Percentiles rank a stretch among this genome's conserved stretches.
Evolutionary conservation across 176 grass and related monocot species (phyloP).

Genomic region (Hyparrhenia diplandra): DNA sequence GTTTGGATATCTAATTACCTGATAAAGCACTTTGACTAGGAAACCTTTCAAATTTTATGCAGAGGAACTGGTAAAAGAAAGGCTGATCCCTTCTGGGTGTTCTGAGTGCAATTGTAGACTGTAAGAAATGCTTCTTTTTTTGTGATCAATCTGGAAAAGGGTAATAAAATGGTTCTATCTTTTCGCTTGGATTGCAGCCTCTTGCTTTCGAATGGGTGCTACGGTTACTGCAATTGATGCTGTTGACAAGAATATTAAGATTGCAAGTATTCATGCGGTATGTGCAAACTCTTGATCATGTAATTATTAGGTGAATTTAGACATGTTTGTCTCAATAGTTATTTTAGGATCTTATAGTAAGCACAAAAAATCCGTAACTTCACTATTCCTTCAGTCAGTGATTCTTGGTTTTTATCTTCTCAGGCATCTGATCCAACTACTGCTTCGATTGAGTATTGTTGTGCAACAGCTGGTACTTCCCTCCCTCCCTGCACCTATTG

Average conservation of each 20-base stretch:
- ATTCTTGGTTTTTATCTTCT: conserved; percentile 13
- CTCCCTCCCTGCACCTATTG: not conserved
- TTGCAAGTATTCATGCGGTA: conserved; percentile 88
- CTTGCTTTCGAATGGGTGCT: conserved; percentile 91
- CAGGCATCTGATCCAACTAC: conserved; percentile 85
- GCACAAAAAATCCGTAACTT: not conserved
- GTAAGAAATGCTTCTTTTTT: not conserved
- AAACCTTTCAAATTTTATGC: too few species aligned
- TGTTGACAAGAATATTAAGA: conserved; percentile 89
- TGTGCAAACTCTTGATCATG: conserved; percentile 19
- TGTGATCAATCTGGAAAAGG: not conserved
- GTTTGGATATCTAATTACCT: too few species aligned
- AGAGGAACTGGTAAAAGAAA: too few species aligned
- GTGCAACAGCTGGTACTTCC: conserved; percentile 67
- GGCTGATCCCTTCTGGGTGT: too few species aligned
- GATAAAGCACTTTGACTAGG: too few species aligned
- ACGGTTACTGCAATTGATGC: conserved; percentile 91
- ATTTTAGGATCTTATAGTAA: not conserved
- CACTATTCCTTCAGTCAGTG: not conserved
- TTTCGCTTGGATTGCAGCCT: conserved; percentile 48
- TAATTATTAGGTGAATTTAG: conserved; percentile 3
- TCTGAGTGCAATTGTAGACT: not conserved
- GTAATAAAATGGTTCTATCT: not conserved
- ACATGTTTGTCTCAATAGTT: not conserved
- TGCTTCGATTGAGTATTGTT: conserved; percentile 90